A percentile compares a stretch with the other conserved stretches of the same genome.
These are phyloP conservation scores for Ammopiptanthus mongolicus DNA, from an alignment of 306 rosid species.

Conservation along the genomic window DNA sequence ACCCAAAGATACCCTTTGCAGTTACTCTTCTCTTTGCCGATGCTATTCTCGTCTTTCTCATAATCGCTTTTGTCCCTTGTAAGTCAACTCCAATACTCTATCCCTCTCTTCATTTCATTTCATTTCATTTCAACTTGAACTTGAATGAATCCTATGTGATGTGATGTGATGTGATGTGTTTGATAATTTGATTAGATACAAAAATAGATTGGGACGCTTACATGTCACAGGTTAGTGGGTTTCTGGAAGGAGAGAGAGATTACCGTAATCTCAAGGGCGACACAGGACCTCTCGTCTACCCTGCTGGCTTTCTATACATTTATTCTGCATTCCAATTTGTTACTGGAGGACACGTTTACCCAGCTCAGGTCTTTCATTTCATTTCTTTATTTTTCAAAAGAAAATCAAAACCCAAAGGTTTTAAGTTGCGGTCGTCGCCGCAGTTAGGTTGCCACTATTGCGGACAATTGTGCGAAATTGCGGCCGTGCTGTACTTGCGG, in stretches of 20 bases:
- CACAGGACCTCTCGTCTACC: constrained; percentile 94
- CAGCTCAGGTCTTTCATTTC: constrained; percentile 60
- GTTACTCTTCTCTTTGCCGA: constrained; percentile 53
- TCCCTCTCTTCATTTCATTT: not conserved
- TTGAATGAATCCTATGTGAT: not conserved
- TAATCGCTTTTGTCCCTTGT: constrained; percentile 82
- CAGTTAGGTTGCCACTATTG: too few species aligned
- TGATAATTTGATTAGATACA: constrained; percentile 56
- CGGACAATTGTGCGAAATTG: too few species aligned
- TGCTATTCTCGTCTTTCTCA: constrained; percentile 53
- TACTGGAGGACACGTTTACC: constrained; percentile 66
- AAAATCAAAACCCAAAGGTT: too few species aligned
- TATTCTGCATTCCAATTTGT: constrained; percentile 65
- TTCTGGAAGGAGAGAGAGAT: constrained; percentile 81
- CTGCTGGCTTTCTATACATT: constrained; percentile 80
- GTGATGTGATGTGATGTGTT: not conserved
- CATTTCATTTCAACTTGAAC: not conserved
- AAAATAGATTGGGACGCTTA: constrained; percentile 99
- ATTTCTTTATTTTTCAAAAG: too few species aligned
- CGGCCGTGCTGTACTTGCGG: too few species aligned
- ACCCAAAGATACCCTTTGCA: constrained; percentile 44
- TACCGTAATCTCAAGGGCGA: constrained; percentile 80
- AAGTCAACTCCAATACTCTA: constrained; percentile 10
- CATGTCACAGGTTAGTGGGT: constrained; percentile 89
- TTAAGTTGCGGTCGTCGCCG: too few species aligned